A percentile compares a stretch with the other conserved stretches of the same genome.
These are phyloP conservation scores for Hordeum pubiflorum DNA, from an alignment of 202 grass and related monocot genomes.

Conservation along the genomic window DNA sequence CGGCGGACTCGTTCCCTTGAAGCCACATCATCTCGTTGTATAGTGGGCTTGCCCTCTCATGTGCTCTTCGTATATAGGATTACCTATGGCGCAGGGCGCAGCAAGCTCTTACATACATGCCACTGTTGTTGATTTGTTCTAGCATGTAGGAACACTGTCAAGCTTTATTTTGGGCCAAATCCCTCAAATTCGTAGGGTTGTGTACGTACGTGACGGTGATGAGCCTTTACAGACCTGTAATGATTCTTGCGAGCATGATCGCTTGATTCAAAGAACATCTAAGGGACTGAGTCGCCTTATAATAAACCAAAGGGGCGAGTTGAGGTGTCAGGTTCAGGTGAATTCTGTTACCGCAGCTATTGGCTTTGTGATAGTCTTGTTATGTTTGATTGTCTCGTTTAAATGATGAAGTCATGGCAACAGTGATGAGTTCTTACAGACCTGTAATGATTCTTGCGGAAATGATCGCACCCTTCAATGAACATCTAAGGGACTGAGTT, in stretches of 20 bases:
- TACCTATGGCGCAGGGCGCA: slow-evolving; percentile 9
- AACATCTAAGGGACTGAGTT: slow-evolving; percentile 41
- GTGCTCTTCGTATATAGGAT: not conserved
- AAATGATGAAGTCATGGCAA: not conserved
- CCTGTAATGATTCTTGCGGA: slow-evolving; percentile 63
- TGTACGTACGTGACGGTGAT: not conserved
- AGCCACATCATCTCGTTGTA: slow-evolving; percentile 64
- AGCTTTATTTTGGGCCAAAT: not conserved
- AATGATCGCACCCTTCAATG: slow-evolving; percentile 42
- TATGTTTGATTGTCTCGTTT: not conserved
- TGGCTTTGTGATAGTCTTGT: not conserved
- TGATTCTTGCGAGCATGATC: slow-evolving; percentile 50
- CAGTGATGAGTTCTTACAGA: slow-evolving; percentile 30
- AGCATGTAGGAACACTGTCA: too few relatives aligned
- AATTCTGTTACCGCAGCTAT: too few relatives aligned
- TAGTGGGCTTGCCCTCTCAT: slow-evolving; percentile 29
- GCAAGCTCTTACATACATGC: slow-evolving; percentile 48
- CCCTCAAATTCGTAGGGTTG: not conserved
- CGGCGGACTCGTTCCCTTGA: slow-evolving; percentile 83
- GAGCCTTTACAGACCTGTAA: slow-evolving; percentile 39
- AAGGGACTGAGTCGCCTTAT: slow-evolving; percentile 18
- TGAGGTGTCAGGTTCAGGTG: too few relatives aligned
- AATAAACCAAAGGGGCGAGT: too few relatives aligned
- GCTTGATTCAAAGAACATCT: slow-evolving; percentile 52
- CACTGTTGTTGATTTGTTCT: not conserved